These are phyloP conservation scores for Cerrena zonata DNA, from an alignment of 1,284 basidiomycete genomes.

Conservation along the genomic window DNA sequence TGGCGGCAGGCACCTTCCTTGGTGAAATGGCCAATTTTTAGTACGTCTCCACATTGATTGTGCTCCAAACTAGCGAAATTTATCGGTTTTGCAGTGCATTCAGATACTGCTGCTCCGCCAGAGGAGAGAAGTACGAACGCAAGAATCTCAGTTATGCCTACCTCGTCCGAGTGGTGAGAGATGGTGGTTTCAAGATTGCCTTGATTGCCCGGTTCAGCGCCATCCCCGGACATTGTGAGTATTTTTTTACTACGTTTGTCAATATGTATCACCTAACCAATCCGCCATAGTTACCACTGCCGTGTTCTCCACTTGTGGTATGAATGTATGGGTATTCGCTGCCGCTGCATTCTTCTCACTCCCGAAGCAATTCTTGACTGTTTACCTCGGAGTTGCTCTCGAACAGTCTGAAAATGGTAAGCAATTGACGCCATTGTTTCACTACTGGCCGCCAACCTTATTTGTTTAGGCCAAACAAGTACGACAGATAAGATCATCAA, in stretches of 20 bases:
- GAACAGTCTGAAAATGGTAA: constrained; percentile 39
- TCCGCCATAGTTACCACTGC: constrained; percentile 52
- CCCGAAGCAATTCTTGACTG: constrained; percentile 73
- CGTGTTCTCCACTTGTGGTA: constrained; percentile 76
- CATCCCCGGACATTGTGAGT: constrained; percentile 73
- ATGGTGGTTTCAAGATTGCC: constrained; percentile 76
- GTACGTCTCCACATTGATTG: constrained; percentile 32
- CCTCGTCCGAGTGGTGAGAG: constrained; percentile 69
- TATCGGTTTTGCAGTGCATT: constrained; percentile 42
- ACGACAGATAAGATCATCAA: constrained; percentile 56
- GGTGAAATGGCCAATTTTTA: constrained; percentile 71
- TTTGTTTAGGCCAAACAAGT: constrained; percentile 23
- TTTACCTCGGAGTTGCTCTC: constrained; percentile 69
- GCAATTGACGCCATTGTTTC: constrained; percentile 9
- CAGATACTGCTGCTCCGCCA: constrained; percentile 55
- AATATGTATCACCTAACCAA: background rate
- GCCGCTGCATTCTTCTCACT: constrained; percentile 69
- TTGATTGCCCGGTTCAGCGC: constrained; percentile 70
- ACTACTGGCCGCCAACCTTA: background rate
- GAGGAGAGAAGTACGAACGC: constrained; percentile 67
- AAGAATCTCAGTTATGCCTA: constrained; percentile 72
- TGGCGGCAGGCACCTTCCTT: constrained; percentile 60
- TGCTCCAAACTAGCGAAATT: constrained; percentile 3
- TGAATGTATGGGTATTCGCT: constrained; percentile 66
- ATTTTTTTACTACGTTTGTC: constrained; percentile 1